Base-by-base conservation (phyloP, 805 yeast species). In the Cyberlindnera mississippiensis region DNA sequence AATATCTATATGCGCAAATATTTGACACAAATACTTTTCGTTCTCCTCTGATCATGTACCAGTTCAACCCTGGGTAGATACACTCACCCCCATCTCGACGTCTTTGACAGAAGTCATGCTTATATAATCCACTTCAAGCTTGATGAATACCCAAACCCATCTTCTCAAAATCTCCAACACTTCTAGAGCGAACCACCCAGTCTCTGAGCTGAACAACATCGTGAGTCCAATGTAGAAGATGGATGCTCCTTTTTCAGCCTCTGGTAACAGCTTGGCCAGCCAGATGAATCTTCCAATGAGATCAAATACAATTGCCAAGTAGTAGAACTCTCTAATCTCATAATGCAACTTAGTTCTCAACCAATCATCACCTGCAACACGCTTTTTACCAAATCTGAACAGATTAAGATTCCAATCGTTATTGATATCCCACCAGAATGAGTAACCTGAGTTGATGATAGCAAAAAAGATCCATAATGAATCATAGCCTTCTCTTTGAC, bases 111-210 rank as follows among this genome's bases (percentile, higher is more conserved):
- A 17, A 14, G 37, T 15, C 29, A 48, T 15, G 10, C 33, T 35
- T 33, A 50, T 42, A 34, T 46, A 45, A 57, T 91, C 97, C 24
- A 84, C 76, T 51, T 93, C 98, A 14, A 90, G 65, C 56, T 93
- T 82, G 57, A 91, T 68, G 46, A 86, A 74, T 32, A 89, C 77
- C 99, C 99, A 93, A 38, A 88, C 63, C 79, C 90, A 86, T 57
- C 99, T 74, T 64, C 99, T 73, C 8, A 82, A 51, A 6, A 93
- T 68, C 59, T 93, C 99, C 40, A 90, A 62, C 4, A 77, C 50
- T 55, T 90, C 93, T 41, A 87, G 66, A 10, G 75, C 62, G 48
- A 85, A 82, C 42, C 80, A 73, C 1, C 93, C 90, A 20, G 71
- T 61, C 49, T 76, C 85, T 51, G 49, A 48, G 38, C 55, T 45